Evolutionary conservation across 768 basidiomycete genomes (phyloP), one percentile per base, ranked within the genome.

Genomic region (Boletus subparvulus): DNA sequence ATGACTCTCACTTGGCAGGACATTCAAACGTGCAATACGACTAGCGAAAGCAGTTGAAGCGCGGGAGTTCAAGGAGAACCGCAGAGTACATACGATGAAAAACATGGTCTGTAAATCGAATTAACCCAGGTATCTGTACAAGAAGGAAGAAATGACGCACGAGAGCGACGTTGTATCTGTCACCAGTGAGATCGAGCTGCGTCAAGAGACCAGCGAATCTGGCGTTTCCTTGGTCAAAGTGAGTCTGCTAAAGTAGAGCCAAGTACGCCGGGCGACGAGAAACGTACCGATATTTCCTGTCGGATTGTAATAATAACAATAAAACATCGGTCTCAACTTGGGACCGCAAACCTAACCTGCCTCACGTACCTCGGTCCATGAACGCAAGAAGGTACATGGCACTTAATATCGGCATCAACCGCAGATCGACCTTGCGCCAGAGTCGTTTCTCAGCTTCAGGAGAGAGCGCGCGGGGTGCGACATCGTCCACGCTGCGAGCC

Each of bases 111-210:
- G 50, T 9, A 28, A 32, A 3, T 33, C 13, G 7, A 19, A 30
- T 59, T 5, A 47, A 37, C 26, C n/a, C 16, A 21, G 2, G 3
- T 6, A 6, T 55, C 28, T 37, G 17, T 17, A 21, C 19, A 21
- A 14, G 10, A 24, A 33, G 8, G 16, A 30, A n/a, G 8, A 46
- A n/a, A 7, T 3, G 16, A 47, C 76, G 16, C 45, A 87, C 87
- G 66, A 89, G 66, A 0, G 85, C 85, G 39, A 87, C 81, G 58
- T 88, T 88, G 59, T 86, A 90, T 60, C 80, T 72, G 63, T 83
- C 78, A 10, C 83, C 82, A 0, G 74, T 78, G 41, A 90, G 75
- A 36, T 81, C 21, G 2, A 90, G 75, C 61, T 89, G 77, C 0
- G 71, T 79, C 16, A 68, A 64, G 4, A 92, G 69, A 3, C 89